Conservation (phyloP, 2,329 filamentous ascomycete species). For the Ambrosiella beaveri region DNA sequence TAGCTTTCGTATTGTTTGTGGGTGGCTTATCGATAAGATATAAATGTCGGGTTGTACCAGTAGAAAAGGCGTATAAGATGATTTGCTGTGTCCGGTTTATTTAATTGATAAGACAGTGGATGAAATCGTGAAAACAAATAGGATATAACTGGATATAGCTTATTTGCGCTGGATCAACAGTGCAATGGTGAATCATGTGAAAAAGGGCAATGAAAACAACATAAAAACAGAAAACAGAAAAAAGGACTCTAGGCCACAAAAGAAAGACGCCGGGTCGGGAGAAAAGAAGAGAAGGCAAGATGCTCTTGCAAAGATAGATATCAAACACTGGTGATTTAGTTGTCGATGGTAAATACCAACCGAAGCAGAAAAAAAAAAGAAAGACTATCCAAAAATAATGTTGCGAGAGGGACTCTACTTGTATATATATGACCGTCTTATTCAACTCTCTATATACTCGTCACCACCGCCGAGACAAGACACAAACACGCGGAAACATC, state of each 20-base stretch:
- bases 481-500: not conserved
- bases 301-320: not conserved
- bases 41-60: too few species aligned
- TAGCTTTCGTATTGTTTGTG: too few species aligned
- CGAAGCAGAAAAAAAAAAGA: conserved; percentile 4
- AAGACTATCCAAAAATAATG: not conserved
- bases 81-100: not conserved
- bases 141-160: not conserved
- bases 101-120: not conserved
- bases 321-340: not conserved
- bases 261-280: conserved; percentile 5
- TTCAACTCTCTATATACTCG: not conserved
- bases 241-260: not conserved
- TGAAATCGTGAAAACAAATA: not conserved
- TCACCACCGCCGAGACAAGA: not conserved
- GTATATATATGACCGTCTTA: not conserved
- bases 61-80: too few species aligned
- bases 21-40: too few species aligned
- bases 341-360: not conserved
- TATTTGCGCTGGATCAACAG: not conserved
- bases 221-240: not conserved
- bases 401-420: not conserved
- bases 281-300: not conserved
- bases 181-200: not conserved
- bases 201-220: not conserved